Evolutionary conservation across 129 eudicot genomes (phyloP), one percentile per base, ranked within the genome.

Genomic region (Solidago caesia): DNA sequence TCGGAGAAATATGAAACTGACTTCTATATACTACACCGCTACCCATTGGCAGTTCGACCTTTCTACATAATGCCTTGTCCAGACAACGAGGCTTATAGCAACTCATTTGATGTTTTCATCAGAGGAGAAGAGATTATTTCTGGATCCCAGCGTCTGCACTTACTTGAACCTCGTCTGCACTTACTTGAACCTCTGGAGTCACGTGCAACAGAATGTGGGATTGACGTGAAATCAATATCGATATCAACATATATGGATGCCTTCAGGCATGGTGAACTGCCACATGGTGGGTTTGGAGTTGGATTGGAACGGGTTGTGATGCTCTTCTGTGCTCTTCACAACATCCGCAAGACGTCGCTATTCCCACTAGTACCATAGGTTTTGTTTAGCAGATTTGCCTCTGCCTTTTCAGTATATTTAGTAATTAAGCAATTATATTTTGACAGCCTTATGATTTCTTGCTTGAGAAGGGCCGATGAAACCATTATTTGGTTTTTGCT

Each of bases 261-360:
- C 5, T 82, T 89, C 72, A 61, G 84, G 89, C 83, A 83, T 67
- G 94, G 96, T 42, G 89, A 86, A 8, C 90, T 86, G 4, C 91
- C 89, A 2, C 93, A 88, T 68, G 94, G 96, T 67, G 94, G 96
- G 29, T 90, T 90, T 79, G 94, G 96, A 51, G 93, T 85, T 21
- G 96, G 91, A 33, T 84, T 85, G 68, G 94, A 90, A 76, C 89
- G 94, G 5, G 91, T 90, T 69, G 91, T 85, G 67, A 90, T 90
- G 96, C 91, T 90, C 15, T 90, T 85, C 77, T 85, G 93, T 48
- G 88, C 74, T 12, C 91, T 88, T 5, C 84, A 85, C 84, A 85
- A 90, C 85, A 84, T 90, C 21, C 87, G 96, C 49, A 87, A 87
- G 68, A 71, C 91, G 14, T 90, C 96, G 5, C 87, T 87, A 4